phyloP scores from a whole-genome alignment of 2,329 filamentous ascomycete species.

The Colletotrichum chlorophyti region DNA sequence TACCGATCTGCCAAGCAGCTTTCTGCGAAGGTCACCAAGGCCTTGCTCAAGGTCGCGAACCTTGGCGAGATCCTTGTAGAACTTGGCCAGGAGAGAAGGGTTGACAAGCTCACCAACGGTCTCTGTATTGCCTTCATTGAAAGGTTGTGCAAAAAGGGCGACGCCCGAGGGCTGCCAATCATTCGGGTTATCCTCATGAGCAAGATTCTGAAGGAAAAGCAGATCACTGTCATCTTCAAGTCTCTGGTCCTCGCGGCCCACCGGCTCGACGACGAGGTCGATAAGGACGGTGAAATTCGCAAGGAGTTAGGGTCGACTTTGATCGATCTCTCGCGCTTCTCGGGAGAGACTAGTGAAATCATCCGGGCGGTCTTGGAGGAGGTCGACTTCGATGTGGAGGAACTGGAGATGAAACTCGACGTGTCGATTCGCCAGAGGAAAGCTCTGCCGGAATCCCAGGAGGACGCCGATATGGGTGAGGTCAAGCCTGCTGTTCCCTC shows the following conservation, averaged over 20 bases:
- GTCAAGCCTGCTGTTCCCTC: conserved; percentile 35
- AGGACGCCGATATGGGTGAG: conserved; percentile 58
- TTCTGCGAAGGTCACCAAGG: conserved; percentile 73
- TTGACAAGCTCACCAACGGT: conserved; percentile 76
- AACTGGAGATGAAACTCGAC: conserved; percentile 77
- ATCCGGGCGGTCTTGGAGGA: conserved; percentile 72
- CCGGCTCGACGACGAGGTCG: conserved; percentile 60
- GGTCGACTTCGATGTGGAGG: conserved; percentile 74
- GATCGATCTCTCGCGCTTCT: conserved; percentile 68
- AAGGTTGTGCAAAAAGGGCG: conserved; percentile 65
- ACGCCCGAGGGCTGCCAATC: conserved; percentile 60
- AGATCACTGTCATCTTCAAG: conserved; percentile 70
- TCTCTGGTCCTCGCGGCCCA: conserved; percentile 67
- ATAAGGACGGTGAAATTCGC: conserved; percentile 62
- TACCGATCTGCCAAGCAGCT: conserved; percentile 75
- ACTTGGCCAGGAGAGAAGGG: conserved; percentile 68
- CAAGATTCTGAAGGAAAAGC: conserved; percentile 66
- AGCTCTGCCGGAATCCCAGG: conserved; percentile 54
- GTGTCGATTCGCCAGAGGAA: conserved; percentile 68
- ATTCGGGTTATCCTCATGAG: conserved; percentile 68
- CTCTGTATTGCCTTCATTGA: conserved; percentile 72
- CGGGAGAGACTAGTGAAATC: conserved; percentile 64
- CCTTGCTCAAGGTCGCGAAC: conserved; percentile 68
- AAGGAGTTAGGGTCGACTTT: conserved; percentile 70
- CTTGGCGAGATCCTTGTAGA: conserved; percentile 66